Evolutionary conservation across 2,329 filamentous ascomycete genomes (phyloP), one percentile per base, ranked within the genome.

Genomic region (Aspergillus amoenus): DNA sequence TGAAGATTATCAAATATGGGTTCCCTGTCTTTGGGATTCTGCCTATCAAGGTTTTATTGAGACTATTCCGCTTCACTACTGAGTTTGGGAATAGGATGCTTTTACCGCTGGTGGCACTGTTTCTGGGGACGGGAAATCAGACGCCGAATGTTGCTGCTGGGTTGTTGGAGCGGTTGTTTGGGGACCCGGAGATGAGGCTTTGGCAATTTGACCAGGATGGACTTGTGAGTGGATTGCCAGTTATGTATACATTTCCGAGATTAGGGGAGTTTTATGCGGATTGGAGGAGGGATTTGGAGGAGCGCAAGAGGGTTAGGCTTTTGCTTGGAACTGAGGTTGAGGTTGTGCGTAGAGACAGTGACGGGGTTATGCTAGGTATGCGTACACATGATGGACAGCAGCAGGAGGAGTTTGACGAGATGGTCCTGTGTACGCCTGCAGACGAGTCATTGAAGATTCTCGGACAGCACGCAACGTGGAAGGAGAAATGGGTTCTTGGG

Each of bases 41-140:
- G 27, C 84, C 77, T 0, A 85, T 91, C 65, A 85, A 84, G 58
- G 72, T 85, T 34, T 81, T 91, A 69, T 78, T 91, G 64, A 83
- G 83, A 55, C 71, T 90, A 50, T 90, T 89, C 71, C 76, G 84
- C 56, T 91, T 91, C 73, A 86, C 80, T 55, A 79, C 83, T 9
- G 87, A 89, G 55, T 92, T 91, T 67, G 83, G 82, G 15, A 86
- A 91, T 66, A 85, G 84, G 37, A 86, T 91, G 72, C 85, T 88
- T 0, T 79, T 89, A 56, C 88, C 88, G 1, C 83, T 91, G 69
- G 83, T 90, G 32, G 88, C 88, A 0, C 76, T 91, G 1, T 91
- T 92, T 67, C 77, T 91, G 0, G 88, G 88, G 0, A 91, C 88
- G 0, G 88, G 88, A 1, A 91, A 91, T 63, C 86, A 89, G 64